Percentiles rank a stretch among this genome's conserved stretches.
phyloP scores from a whole-genome alignment of 148 eudicot species.

The Arctostaphylos glauca region DNA sequence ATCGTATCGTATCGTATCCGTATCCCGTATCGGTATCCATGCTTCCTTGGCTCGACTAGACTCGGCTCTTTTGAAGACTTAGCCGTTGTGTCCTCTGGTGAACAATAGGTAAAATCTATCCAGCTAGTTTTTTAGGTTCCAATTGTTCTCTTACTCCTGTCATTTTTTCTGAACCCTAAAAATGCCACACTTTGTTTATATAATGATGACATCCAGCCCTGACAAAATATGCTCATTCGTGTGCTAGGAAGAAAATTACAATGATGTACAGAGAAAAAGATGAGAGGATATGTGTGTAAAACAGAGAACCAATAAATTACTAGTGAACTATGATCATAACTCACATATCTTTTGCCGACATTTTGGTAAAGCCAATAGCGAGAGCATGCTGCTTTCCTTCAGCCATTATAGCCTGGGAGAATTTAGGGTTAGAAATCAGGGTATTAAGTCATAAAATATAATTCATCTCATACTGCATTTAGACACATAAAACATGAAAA shows the following conservation, averaged over 20 bases:
- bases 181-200: background rate
- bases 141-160: background rate
- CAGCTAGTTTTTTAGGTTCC: background rate
- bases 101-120: background rate
- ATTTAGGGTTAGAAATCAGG: slow-evolving; percentile 18
- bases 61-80: background rate
- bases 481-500: background rate
- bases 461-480: background rate
- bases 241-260: background rate
- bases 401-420: slow-evolving; percentile 92
- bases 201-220: background rate
- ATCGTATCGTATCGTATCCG: too few relatives aligned
- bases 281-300: background rate
- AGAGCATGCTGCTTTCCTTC: slow-evolving; percentile 99
- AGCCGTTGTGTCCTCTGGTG: background rate
- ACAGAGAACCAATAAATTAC: background rate
- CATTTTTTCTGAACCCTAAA: background rate
- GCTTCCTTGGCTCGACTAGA: background rate
- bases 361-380: slow-evolving; percentile 96
- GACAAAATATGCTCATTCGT: background rate
- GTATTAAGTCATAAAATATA: background rate
- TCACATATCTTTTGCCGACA: slow-evolving; percentile 98
- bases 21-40: too few relatives aligned
- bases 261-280: background rate
- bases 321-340: slow-evolving; percentile 25